Conservation (phyloP, 306 rosid genomes). For the Rubus parviflorus region DNA sequence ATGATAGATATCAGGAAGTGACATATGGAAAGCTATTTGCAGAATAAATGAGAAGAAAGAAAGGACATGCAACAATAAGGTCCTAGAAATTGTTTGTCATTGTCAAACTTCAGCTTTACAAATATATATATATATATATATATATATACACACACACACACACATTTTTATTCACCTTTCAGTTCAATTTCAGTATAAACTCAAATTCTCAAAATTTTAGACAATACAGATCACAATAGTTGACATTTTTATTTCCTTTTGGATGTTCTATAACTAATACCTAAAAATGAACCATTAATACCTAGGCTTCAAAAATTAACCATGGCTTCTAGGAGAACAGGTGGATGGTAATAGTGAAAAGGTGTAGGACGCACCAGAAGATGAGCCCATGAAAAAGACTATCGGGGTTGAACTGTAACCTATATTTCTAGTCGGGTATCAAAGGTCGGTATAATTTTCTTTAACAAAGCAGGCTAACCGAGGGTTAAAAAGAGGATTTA, state of each 20-base stretch:
- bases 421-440: not conserved
- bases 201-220: not conserved
- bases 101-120: not conserved
- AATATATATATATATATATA: too few relatives aligned
- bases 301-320: not conserved
- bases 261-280: not conserved
- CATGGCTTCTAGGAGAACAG: not conserved
- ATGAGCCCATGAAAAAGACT: not conserved
- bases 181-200: not conserved
- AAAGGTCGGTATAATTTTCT: not conserved
- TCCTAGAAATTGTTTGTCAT: not conserved
- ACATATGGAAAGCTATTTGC: not conserved
- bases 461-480: not conserved
- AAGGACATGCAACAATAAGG: not conserved
- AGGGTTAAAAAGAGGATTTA: not conserved
- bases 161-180: not conserved
- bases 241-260: not conserved
- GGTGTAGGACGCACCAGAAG: not conserved
- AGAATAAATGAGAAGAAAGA: constrained; percentile 1
- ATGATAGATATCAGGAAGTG: too few relatives aligned
- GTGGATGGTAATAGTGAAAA: not conserved
- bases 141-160: too few relatives aligned
- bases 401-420: not conserved
- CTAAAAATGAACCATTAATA: not conserved
- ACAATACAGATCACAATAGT: not conserved